phyloP scores from a whole-genome alignment of 495 filamentous ascomycete species.

The Neurospora sp. region DNA sequence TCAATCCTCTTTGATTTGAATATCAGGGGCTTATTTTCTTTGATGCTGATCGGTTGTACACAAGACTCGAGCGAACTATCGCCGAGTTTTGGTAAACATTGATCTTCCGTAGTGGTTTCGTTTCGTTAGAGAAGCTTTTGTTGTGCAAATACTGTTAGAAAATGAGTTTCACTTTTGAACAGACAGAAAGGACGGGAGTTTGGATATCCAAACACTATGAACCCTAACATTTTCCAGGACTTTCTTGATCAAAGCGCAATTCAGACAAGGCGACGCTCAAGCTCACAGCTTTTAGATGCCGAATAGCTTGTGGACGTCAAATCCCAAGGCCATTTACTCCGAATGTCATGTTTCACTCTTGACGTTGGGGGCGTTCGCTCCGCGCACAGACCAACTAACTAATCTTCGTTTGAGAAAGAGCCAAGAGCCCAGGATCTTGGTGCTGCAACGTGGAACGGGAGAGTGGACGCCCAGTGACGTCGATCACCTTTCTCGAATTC shows the following conservation, averaged over 20 bases:
- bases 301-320: background rate
- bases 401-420: background rate
- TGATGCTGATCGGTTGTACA: background rate
- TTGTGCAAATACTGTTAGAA: background rate
- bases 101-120: background rate
- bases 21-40: background rate
- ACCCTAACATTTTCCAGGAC: background rate
- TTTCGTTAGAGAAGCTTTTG: background rate
- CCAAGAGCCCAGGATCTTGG: background rate
- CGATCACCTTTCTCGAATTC: slow-evolving; percentile 2
- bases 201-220: background rate
- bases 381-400: background rate
- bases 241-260: background rate
- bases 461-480: slow-evolving; percentile 6
- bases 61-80: background rate
- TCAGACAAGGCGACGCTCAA: background rate
- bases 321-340: background rate
- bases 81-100: background rate
- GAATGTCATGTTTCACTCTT: background rate
- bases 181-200: background rate
- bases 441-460: background rate
- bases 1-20: background rate
- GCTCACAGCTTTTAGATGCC: background rate
- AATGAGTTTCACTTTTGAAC: background rate
- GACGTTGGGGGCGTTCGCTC: background rate